Evolutionary conservation across 2,329 filamentous ascomycete species (phyloP).

Genomic region (Penicillium digitatum): DNA sequence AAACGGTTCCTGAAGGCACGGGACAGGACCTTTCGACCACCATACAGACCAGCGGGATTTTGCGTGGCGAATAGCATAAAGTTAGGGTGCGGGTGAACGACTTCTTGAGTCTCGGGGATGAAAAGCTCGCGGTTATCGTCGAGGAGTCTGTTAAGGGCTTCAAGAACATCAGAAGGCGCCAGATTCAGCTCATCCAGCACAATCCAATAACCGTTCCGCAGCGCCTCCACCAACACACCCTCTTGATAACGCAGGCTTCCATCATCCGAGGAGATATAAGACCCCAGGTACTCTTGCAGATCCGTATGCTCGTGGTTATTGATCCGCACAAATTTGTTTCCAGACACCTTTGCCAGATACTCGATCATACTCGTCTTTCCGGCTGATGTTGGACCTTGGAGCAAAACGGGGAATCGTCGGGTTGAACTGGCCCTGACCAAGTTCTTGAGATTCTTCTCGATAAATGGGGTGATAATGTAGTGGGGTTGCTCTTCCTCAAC

Average conservation of each 20-base stretch:
- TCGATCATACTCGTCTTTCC: constrained; percentile 99
- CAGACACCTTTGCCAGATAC: constrained; percentile 92
- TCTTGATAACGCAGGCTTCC: constrained; percentile 89
- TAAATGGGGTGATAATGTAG: constrained; percentile 95
- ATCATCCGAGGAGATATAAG: constrained; percentile 80
- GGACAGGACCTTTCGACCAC: constrained; percentile 87
- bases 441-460: constrained; percentile 91
- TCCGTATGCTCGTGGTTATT: constrained; percentile 99
- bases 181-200: constrained; percentile 96
- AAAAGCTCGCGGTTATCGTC: constrained; percentile 96
- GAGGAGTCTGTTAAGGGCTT: constrained; percentile 89
- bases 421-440: constrained; percentile 91
- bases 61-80: constrained; percentile 99
- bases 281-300: constrained; percentile 93
- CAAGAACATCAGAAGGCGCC: constrained; percentile 92
- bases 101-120: constrained; percentile 93
- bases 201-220: constrained; percentile 94
- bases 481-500: constrained; percentile 68
- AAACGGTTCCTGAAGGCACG: constrained; percentile 96
- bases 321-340: constrained; percentile 95
- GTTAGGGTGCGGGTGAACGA: constrained; percentile 84
- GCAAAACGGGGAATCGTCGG: constrained; percentile 82
- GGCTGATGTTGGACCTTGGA: constrained; percentile 94
- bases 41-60: constrained; percentile 92
- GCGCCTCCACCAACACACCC: constrained; percentile 84